Conservation (phyloP, 805 yeast genomes). For the Kockiozyma suomiensis region DNA sequence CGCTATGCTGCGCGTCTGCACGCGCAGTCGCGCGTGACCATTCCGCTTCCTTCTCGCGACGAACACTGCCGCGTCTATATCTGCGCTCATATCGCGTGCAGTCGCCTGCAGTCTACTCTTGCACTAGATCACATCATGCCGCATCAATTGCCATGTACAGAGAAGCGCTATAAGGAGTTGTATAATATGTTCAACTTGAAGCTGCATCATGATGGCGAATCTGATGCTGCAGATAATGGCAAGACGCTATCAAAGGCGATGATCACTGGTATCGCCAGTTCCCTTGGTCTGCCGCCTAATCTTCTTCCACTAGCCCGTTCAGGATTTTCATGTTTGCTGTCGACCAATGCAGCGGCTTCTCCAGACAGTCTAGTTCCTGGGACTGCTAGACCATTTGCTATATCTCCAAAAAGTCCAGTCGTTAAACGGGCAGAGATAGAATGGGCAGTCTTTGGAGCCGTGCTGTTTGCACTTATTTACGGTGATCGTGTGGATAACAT, state of each 20-base stretch:
- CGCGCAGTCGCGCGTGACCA: slow-evolving; percentile 17
- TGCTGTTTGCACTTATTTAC: slow-evolving; percentile 10
- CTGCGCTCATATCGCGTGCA: slow-evolving; percentile 28
- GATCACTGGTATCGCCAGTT: background rate
- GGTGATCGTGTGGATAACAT: slow-evolving; percentile 15
- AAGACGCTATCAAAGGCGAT: background rate
- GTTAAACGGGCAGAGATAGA: background rate
- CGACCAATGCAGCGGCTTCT: background rate
- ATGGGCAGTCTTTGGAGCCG: slow-evolving; percentile 24
- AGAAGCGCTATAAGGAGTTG: slow-evolving; percentile 18
- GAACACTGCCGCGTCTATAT: slow-evolving; percentile 28
- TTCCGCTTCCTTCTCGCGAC: slow-evolving; percentile 15
- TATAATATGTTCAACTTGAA: slow-evolving; percentile 13
- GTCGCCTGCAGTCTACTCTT: slow-evolving; percentile 9
- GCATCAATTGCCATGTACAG: slow-evolving; percentile 16
- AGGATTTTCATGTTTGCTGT: background rate
- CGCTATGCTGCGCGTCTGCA: slow-evolving; percentile 17
- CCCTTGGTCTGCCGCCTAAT: background rate
- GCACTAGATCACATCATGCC: slow-evolving; percentile 18
- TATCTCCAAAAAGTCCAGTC: background rate
- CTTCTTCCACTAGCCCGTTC: background rate
- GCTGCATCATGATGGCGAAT: slow-evolving; percentile 1
- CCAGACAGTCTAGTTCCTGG: background rate
- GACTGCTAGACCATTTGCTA: slow-evolving; percentile 1
- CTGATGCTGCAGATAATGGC: background rate